Evolutionary conservation across 352 stramenopile species (phyloP).

Genomic region (Globisporangium emineosum): DNA sequence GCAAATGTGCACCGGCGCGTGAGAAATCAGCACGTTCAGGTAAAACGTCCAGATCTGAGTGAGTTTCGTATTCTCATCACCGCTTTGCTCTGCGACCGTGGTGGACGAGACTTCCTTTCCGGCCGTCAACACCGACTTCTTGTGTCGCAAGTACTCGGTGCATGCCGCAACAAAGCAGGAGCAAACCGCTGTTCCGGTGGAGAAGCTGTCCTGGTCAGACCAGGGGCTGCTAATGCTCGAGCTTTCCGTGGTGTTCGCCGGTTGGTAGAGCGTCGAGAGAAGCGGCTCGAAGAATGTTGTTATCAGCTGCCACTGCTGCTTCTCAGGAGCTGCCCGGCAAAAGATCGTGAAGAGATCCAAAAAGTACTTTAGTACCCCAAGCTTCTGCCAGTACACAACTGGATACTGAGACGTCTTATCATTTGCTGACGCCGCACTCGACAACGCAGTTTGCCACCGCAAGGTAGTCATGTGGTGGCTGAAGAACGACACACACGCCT

Average conservation of each 20-base stretch:
- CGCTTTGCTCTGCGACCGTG: conserved; percentile 2
- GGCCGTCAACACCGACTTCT: neutral
- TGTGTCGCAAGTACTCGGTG: conserved; percentile 60
- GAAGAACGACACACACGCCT: conserved; percentile 49
- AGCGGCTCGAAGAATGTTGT: conserved; percentile 75
- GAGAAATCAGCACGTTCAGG: conserved; percentile 60
- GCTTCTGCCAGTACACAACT: conserved; percentile 65
- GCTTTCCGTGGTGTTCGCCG: conserved; percentile 61
- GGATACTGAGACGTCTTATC: conserved; percentile 29
- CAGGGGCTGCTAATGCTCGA: conserved; percentile 68
- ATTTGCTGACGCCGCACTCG: conserved; percentile 1
- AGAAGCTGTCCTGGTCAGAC: conserved; percentile 67
- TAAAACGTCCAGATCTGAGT: conserved; percentile 85
- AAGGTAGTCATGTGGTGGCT: conserved; percentile 60
- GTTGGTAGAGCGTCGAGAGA: conserved; percentile 77
- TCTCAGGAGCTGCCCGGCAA: conserved; percentile 51
- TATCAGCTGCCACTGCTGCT: conserved; percentile 68
- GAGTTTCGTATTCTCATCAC: conserved; percentile 41
- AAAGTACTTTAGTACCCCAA: conserved; percentile 72
- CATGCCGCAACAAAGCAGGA: conserved; percentile 80
- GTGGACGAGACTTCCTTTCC: neutral
- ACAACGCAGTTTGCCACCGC: conserved; percentile 47
- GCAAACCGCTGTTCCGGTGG: conserved; percentile 70
- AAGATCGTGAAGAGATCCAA: conserved; percentile 77
- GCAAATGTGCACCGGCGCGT: conserved; percentile 73